Percentiles rank a stretch among this genome's conserved stretches.
Conservation (phyloP, 352 stramenopile genomes). For the Phytophthora pluvialis region DNA sequence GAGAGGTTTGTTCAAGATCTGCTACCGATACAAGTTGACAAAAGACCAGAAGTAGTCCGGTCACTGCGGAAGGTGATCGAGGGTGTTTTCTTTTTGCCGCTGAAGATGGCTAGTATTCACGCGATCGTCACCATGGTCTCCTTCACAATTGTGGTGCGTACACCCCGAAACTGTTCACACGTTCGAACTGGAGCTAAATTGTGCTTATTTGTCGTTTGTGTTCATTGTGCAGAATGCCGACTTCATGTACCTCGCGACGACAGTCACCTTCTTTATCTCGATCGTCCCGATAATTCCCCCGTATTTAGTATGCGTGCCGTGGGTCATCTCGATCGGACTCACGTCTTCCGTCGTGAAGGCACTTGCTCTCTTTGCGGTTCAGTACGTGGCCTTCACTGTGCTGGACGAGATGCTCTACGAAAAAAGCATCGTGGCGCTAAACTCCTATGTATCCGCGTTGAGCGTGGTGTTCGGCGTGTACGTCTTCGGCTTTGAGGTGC, state of each 20-base stretch:
- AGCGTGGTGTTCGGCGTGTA: slow-evolving; percentile 90
- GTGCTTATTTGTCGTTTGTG: background rate
- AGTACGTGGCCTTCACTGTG: slow-evolving; percentile 87
- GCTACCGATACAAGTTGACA: slow-evolving; percentile 76
- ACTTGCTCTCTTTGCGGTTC: slow-evolving; percentile 76
- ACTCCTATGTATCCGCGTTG: slow-evolving; percentile 86
- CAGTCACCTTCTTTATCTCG: slow-evolving; percentile 89
- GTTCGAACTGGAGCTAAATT: background rate
- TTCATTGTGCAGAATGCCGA: slow-evolving; percentile 67
- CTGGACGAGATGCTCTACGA: slow-evolving; percentile 91
- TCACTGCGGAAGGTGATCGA: slow-evolving; percentile 85
- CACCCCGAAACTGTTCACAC: background rate
- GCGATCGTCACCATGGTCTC: slow-evolving; percentile 90
- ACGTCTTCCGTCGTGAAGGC: slow-evolving; percentile 86
- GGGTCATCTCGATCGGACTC: slow-evolving; percentile 80
- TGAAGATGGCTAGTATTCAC: slow-evolving; percentile 91
- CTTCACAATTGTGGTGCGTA: slow-evolving; percentile 82
- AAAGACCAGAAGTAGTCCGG: slow-evolving; percentile 69
- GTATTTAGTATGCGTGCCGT: slow-evolving; percentile 87
- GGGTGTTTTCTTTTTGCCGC: slow-evolving; percentile 86
- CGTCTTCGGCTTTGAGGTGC: slow-evolving; percentile 87
- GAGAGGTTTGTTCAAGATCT: slow-evolving; percentile 84
- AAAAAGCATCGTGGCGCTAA: slow-evolving; percentile 86
- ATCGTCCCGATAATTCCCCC: slow-evolving; percentile 89
- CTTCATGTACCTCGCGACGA: slow-evolving; percentile 88